Percentiles rank a stretch among this genome's conserved stretches.
These are phyloP conservation scores for Cephalotrichum gorgonifer DNA, from an alignment of 2,329 filamentous ascomycete genomes.

Conservation along the genomic window DNA sequence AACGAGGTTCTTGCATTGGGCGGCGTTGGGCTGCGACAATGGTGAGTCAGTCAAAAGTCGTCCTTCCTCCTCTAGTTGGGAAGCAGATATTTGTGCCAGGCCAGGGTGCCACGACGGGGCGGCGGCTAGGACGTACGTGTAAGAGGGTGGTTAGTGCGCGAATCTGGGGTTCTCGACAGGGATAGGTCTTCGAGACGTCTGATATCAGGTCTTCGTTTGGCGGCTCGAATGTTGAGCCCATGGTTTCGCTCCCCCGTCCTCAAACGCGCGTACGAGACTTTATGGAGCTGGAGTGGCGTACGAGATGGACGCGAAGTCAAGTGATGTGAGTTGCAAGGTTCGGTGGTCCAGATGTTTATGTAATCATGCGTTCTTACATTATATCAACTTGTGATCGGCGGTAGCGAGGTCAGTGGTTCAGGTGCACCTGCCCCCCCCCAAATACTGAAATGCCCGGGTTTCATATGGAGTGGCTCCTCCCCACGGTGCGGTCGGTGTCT, in stretches of 20 bases:
- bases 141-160: conserved; percentile 46
- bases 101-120: not conserved
- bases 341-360: no score
- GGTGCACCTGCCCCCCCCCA: no score
- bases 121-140: conserved; percentile 25
- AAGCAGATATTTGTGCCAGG: no score
- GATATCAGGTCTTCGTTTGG: conserved; percentile 40
- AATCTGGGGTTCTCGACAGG: conserved; percentile 49
- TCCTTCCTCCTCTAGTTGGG: not conserved
- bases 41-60: not conserved
- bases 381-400: no score
- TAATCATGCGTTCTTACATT: no score
- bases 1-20: conserved; percentile 64
- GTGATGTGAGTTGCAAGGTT: not conserved
- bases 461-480: no score
- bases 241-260: not conserved
- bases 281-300: not conserved
- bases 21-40: conserved; percentile 45
- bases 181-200: conserved; percentile 36
- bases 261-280: not conserved
- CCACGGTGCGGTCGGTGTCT: no score
- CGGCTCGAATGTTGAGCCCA: conserved; percentile 30
- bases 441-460: no score
- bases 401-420: no score
- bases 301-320: not conserved